Conservation (phyloP, 371 early-diverging fungal species). For the Mucor saturninus region DNA sequence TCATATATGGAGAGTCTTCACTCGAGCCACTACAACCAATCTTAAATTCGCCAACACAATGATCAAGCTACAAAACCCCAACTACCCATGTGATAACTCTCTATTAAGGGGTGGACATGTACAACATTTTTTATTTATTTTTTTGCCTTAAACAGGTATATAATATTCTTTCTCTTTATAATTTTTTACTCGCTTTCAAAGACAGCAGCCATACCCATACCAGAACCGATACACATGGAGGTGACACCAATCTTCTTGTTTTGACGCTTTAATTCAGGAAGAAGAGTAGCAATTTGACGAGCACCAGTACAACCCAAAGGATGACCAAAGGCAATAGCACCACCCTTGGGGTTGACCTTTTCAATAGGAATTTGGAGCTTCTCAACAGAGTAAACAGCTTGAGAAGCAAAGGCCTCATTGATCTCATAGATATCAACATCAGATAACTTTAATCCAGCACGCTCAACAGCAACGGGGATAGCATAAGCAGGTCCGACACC, state of each 20-base stretch:
- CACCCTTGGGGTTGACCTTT: constrained; percentile 98
- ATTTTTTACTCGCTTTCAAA: constrained; percentile 80
- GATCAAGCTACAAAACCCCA: no score
- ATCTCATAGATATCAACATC: constrained; percentile 86
- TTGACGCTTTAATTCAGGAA: constrained; percentile 91
- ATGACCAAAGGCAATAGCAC: constrained; percentile 78
- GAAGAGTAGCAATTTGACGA: constrained; percentile 93
- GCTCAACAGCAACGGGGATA: constrained; percentile 88
- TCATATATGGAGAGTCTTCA: no score
- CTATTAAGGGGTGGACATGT: no score
- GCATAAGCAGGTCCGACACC: constrained; percentile 96
- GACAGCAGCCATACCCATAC: constrained; percentile 96
- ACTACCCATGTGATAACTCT: no score
- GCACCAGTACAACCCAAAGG: constrained; percentile 94
- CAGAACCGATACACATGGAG: constrained; percentile 96
- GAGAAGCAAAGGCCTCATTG: constrained; percentile 99
- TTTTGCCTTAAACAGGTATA: no score
- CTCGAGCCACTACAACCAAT: no score
- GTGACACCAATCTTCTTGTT: constrained; percentile 87
- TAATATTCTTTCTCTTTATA: no score
- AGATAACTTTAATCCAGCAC: constrained; percentile 77
- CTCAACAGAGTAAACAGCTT: constrained; percentile 92
- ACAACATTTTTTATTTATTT: no score
- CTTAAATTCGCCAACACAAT: no score
- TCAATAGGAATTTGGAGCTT: constrained; percentile 82